Evolutionary conservation across 257 asterid genomes (phyloP).

Genomic region (Leonotis leonurus): DNA sequence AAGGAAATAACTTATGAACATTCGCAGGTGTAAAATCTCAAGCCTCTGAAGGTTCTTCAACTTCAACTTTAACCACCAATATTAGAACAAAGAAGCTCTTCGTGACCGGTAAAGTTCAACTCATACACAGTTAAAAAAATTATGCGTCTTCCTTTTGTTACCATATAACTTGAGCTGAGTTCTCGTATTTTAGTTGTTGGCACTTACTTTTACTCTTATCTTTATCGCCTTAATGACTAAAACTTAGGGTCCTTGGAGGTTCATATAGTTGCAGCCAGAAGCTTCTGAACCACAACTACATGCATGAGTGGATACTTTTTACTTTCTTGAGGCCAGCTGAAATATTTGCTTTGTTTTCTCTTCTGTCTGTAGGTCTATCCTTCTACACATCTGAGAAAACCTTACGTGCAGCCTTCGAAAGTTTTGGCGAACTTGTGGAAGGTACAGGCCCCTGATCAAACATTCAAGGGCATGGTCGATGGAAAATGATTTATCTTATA

Average conservation of each 20-base stretch:
- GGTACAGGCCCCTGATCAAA: constrained; percentile 31
- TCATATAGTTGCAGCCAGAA: background rate
- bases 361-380: constrained; percentile 61
- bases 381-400: constrained; percentile 94
- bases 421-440: constrained; percentile 76
- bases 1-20: background rate
- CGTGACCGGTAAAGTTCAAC: constrained; percentile 57
- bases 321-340: background rate
- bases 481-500: background rate
- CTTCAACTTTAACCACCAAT: constrained; percentile 31
- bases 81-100: constrained; percentile 85
- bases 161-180: background rate
- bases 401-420: constrained; percentile 78
- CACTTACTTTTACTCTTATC: background rate
- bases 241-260: background rate
- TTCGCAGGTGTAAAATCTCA: constrained; percentile 33
- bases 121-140: background rate
- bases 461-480: background rate
- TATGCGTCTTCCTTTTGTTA: background rate
- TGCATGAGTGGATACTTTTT: background rate
- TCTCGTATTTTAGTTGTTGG: background rate
- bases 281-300: too few relatives aligned
- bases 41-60: constrained; percentile 31
- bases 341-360: background rate
- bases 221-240: background rate